Percentiles rank a stretch among this genome's conserved stretches.
Evolutionary conservation across 2,329 filamentous ascomycete genomes (phyloP).

Genomic region (Coniochaeta sp.): DNA sequence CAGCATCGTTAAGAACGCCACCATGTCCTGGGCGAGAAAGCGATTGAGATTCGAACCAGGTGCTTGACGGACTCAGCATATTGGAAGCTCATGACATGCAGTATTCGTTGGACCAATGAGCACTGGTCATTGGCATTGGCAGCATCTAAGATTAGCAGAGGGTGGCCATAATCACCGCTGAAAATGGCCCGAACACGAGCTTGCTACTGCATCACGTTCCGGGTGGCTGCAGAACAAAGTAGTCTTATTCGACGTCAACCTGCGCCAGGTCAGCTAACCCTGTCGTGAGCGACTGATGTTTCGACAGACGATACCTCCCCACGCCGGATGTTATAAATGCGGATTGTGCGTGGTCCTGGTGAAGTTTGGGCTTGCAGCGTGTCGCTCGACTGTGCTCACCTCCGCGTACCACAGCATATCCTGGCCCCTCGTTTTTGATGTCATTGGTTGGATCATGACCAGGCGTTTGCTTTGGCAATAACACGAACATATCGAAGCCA

Average conservation of each 20-base stretch:
- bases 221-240: background rate
- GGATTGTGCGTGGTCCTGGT: background rate
- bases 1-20: background rate
- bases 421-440: background rate
- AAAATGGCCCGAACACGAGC: background rate
- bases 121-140: background rate
- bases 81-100: background rate
- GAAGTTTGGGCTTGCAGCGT: background rate
- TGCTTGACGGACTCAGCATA: background rate
- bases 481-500: background rate
- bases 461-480: background rate
- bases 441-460: background rate
- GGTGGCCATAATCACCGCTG: conserved; percentile 1
- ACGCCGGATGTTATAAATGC: background rate
- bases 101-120: background rate
- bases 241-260: background rate
- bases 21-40: background rate
- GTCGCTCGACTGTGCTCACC: background rate
- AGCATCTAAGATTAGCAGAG: background rate
- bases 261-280: background rate
- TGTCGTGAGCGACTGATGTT: background rate
- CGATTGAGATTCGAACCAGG: background rate
- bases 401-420: background rate
- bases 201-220: background rate
- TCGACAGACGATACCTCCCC: background rate